A percentile compares a stretch with the other conserved stretches of the same genome.
Conservation (phyloP, 2,329 filamentous ascomycete genomes). For the Aureobasidium leucospermi region DNA sequence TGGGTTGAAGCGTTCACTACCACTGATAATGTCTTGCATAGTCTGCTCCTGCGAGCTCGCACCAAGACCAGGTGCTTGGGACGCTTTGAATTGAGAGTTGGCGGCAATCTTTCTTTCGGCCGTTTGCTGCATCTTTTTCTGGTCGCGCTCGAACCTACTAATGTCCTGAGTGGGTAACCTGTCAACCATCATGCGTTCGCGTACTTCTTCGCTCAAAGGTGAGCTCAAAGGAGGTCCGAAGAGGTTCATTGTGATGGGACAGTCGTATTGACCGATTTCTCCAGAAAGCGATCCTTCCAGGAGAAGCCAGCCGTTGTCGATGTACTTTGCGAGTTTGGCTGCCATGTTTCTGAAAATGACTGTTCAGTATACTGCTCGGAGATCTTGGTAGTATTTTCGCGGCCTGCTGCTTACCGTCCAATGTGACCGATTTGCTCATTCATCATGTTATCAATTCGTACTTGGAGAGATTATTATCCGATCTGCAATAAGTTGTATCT, state of each 20-base stretch:
- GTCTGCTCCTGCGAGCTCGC: slow-evolving; percentile 36
- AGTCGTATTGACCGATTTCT: slow-evolving; percentile 60
- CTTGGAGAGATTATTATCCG: slow-evolving; percentile 62
- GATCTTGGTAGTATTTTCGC: neutral
- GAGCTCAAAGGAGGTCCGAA: slow-evolving; percentile 56
- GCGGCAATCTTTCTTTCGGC: slow-evolving; percentile 18
- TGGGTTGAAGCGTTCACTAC: slow-evolving; percentile 61
- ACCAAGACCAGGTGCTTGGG: slow-evolving; percentile 16
- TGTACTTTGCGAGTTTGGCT: slow-evolving; percentile 63
- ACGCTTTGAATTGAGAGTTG: slow-evolving; percentile 15
- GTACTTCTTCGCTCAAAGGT: slow-evolving; percentile 29
- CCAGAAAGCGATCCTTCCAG: slow-evolving; percentile 66
- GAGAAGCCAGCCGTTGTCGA: slow-evolving; percentile 53
- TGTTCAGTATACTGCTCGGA: neutral
- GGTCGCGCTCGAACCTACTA: slow-evolving; percentile 30
- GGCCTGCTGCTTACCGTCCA: slow-evolving; percentile 31
- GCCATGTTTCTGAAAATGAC: slow-evolving; percentile 45
- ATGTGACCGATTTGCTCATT: slow-evolving; percentile 72
- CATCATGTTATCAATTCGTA: slow-evolving; percentile 70
- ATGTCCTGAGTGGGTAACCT: slow-evolving; percentile 50
- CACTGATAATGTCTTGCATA: slow-evolving; percentile 57
- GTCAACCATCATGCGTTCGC: slow-evolving; percentile 51
- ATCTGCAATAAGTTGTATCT: neutral
- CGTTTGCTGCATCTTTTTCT: slow-evolving; percentile 26
- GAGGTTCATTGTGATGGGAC: slow-evolving; percentile 61